Percentiles rank a stretch among this genome's conserved stretches.
phyloP scores from a whole-genome alignment of 306 rosid species.

The Prunus padus region DNA sequence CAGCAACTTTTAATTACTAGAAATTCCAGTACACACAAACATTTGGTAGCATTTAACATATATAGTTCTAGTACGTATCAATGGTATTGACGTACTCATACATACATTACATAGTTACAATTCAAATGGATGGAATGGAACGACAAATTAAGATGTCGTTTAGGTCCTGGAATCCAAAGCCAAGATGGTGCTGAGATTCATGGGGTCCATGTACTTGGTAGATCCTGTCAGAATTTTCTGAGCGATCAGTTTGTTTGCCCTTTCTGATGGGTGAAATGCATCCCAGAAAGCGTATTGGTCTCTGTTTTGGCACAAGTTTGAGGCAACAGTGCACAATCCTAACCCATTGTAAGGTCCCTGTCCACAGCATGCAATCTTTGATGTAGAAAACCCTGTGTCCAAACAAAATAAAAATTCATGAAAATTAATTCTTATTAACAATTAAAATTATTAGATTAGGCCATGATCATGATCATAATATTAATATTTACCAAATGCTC shows the following conservation, averaged over 20 bases:
- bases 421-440: no score
- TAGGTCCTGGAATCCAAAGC: conserved; percentile 50
- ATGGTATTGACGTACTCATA: no score
- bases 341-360: conserved; percentile 77
- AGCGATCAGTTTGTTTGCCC: conserved; percentile 42
- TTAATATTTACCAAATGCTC: conserved; percentile 43
- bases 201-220: conserved; percentile 63
- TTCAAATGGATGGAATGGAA: background rate
- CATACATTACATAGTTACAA: background rate
- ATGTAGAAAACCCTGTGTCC: conserved; percentile 60
- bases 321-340: conserved; percentile 57
- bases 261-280: conserved; percentile 71
- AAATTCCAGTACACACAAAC: background rate
- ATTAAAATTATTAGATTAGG: no score
- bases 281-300: conserved; percentile 75
- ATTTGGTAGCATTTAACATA: background rate
- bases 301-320: conserved; percentile 66
- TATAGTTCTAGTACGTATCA: background rate
- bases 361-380: conserved; percentile 82
- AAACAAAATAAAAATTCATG: background rate
- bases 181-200: conserved; percentile 81
- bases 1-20: background rate
- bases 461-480: background rate
- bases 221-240: conserved; percentile 42
- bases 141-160: background rate